Evolutionary conservation across 495 filamentous ascomycete genomes (phyloP).

Genomic region (Evernia prunastri): DNA sequence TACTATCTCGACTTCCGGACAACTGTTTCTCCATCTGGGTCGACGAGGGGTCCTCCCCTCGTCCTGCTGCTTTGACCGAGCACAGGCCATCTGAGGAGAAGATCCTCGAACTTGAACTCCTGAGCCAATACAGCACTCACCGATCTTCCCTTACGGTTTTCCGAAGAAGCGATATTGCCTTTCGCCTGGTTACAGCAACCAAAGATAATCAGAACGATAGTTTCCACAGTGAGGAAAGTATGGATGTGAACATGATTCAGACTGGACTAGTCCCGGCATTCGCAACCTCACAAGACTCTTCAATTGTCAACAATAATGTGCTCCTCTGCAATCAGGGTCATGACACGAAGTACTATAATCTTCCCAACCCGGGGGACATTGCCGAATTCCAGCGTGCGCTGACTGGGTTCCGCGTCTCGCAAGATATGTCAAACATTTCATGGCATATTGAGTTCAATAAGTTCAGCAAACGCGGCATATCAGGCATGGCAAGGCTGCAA

Average conservation of each 20-base stretch:
- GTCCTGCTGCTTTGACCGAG: slow-evolving; percentile 19
- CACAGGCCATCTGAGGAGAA: slow-evolving; percentile 24
- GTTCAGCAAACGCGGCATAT: slow-evolving; percentile 10
- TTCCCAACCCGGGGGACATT: no score
- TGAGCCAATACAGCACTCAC: slow-evolving; percentile 2
- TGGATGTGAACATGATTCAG: slow-evolving; percentile 16
- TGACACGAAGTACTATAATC: no score
- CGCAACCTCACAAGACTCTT: slow-evolving; percentile 14
- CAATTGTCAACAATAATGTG: slow-evolving; percentile 18
- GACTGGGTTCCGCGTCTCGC: slow-evolving; percentile 23
- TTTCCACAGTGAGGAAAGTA: slow-evolving; percentile 16
- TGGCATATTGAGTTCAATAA: slow-evolving; percentile 27
- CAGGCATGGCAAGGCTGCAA: slow-evolving; percentile 21
- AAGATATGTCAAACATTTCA: slow-evolving; percentile 16
- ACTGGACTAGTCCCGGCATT: slow-evolving; percentile 23
- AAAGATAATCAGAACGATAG: slow-evolving; percentile 15
- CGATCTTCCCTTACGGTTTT: slow-evolving; percentile 18
- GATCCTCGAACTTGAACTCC: slow-evolving; percentile 21
- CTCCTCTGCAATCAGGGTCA: slow-evolving; percentile 19
- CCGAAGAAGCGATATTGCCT: slow-evolving; percentile 17
- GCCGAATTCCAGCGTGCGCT: slow-evolving; percentile 23
- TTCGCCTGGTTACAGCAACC: slow-evolving; percentile 23
- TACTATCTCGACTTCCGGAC: slow-evolving; percentile 8
- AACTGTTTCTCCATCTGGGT: slow-evolving; percentile 18
- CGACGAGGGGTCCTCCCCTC: slow-evolving; percentile 11